These are phyloP conservation scores for Solanum bulbocastanum DNA, from an alignment of 257 asterid genomes.

Conservation along the genomic window DNA sequence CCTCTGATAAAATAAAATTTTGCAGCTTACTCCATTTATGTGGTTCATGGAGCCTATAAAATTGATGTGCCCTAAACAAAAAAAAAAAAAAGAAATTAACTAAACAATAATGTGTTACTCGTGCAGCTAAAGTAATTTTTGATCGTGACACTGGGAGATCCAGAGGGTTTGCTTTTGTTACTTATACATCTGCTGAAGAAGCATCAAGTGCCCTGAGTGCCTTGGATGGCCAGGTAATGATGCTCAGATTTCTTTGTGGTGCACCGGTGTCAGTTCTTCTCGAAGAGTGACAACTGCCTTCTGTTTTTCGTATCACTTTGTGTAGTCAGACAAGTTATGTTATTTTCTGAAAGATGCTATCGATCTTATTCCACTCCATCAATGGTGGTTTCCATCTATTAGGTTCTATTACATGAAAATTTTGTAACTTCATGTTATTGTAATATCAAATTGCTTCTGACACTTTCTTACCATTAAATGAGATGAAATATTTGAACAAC, in stretches of 20 bases:
- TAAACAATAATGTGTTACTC: not conserved
- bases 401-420: not conserved
- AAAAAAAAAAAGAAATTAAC: not conserved
- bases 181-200: slow-evolving; percentile 56
- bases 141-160: slow-evolving; percentile 88
- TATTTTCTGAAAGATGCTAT: not conserved
- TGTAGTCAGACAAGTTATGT: not conserved
- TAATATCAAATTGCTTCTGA: not conserved
- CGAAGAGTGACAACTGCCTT: not conserved
- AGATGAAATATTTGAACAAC: not conserved
- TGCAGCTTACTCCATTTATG: not conserved
- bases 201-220: slow-evolving; percentile 79
- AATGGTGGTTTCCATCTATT: not conserved
- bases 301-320: not conserved
- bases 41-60: not conserved
- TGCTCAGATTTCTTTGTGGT: not conserved
- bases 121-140: slow-evolving; percentile 59
- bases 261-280: not conserved
- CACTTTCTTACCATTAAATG: not conserved
- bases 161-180: slow-evolving; percentile 81
- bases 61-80: not conserved
- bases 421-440: not conserved
- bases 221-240: slow-evolving; percentile 70
- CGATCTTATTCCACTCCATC: not conserved
- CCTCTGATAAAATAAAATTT: not conserved